Evolutionary conservation across 352 stramenopile species (phyloP), one percentile per base, ranked within the genome.

Genomic region (Aphanomyces euteiches): DNA sequence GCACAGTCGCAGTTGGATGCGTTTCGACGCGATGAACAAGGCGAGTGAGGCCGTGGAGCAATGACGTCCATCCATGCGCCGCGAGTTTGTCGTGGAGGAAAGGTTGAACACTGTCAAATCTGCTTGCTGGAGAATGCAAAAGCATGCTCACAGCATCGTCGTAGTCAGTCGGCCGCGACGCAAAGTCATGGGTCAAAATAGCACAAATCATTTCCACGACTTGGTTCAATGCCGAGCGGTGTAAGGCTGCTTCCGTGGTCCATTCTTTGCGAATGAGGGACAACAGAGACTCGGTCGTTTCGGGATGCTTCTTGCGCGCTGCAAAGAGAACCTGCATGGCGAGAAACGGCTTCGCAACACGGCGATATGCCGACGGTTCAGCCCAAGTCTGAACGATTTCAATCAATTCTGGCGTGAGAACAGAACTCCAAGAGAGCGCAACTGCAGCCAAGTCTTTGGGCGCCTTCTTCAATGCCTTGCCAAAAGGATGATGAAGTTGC

Each of bases 231-330:
- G 72, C 73, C 5, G 63, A 10, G 50, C 58, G 71, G 34, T 73
- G 53, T 47, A 59, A 67, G 1, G 85, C 77, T 71, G 74, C 90
- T 17, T 85, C 21, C 3, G 69, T 66, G 3, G 75, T 76, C 50
- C 92, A 92, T 50, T 91, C 83, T n/a, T 85, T 82, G 67, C 89
- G 87, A 1, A 88, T 72, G 5, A 92, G 74, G 54, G 79, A 79
- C 7, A 81, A 75, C 47, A 91, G 80, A 0, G 77, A 79, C 50
- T 83, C 74, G 36, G 89, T 76, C 2, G 90, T 19, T 83, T 70
- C 41, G 43, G 69, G 40, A 69, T 69, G 47, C 8, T 71, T 21
- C 48, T 64, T 66, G 34, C 81, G 85, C 50, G 84, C 83, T 37
- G 72, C 70, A 17, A 76, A 73, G 1, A 95, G 73, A 37, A 90